A percentile compares a stretch with the other conserved stretches of the same genome.
Evolutionary conservation across 2,329 filamentous ascomycete species (phyloP).

Genomic region (Colletotrichum lindemuthianum): DNA sequence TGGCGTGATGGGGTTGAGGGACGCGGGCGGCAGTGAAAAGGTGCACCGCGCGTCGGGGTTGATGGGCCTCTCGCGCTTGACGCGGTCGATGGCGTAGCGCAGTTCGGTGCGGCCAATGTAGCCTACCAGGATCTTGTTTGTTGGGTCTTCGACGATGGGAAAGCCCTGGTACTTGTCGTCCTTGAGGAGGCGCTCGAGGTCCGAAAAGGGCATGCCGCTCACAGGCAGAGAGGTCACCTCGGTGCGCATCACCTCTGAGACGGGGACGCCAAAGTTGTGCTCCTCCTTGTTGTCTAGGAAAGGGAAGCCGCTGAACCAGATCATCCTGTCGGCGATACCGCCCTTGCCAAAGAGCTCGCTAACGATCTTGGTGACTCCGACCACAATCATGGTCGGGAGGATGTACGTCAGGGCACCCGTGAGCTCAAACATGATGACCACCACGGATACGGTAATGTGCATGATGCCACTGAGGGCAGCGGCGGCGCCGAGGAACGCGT

Average conservation of each 20-base stretch:
- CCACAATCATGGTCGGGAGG: slow-evolving; percentile 97
- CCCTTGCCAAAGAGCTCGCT: slow-evolving; percentile 93
- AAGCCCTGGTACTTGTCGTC: slow-evolving; percentile 92
- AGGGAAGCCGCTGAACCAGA: slow-evolving; percentile 97
- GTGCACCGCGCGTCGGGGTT: slow-evolving; percentile 75
- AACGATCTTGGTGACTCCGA: slow-evolving; percentile 94
- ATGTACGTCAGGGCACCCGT: slow-evolving; percentile 98
- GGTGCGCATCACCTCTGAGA: slow-evolving; percentile 88
- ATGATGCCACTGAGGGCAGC: slow-evolving; percentile 95
- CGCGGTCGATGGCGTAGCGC: slow-evolving; percentile 86
- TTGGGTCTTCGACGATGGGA: slow-evolving; percentile 82
- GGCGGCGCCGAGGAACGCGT: slow-evolving; percentile 92
- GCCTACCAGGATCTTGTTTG: slow-evolving; percentile 79
- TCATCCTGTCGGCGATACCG: slow-evolving; percentile 97
- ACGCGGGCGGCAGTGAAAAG: slow-evolving; percentile 66
- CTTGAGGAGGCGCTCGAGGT: slow-evolving; percentile 79
- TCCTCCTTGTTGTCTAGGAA: slow-evolving; percentile 98
- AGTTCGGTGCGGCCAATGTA: slow-evolving; percentile 95
- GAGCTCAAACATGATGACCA: slow-evolving; percentile 99
- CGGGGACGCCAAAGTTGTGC: slow-evolving; percentile 93
- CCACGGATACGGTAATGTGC: slow-evolving; percentile 96
- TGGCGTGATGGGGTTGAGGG: slow-evolving; percentile 52
- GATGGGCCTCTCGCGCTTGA: slow-evolving; percentile 76
- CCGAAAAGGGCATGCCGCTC: slow-evolving; percentile 77
- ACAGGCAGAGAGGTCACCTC: slow-evolving; percentile 79